Evolutionary conservation across 306 rosid genomes (phyloP).

Genomic region (Geum urbanum): DNA sequence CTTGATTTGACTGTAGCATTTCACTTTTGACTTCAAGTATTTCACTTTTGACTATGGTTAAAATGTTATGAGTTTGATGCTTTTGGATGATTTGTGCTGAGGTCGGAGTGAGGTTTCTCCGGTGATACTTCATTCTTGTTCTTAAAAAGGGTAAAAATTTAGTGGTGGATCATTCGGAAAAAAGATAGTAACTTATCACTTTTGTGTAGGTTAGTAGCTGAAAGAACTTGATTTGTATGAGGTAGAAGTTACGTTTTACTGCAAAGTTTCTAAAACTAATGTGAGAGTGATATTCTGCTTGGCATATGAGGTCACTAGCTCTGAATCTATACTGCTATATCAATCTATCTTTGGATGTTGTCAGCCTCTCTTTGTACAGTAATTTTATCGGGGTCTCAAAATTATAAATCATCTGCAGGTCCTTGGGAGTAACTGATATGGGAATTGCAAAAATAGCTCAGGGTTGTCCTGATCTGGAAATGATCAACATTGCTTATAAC

Average conservation of each 20-base stretch:
- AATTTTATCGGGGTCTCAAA: background rate
- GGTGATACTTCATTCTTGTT: background rate
- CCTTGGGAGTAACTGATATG: constrained; percentile 45
- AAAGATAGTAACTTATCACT: no score
- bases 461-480: constrained; percentile 58
- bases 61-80: constrained; percentile 1
- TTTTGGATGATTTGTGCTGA: background rate
- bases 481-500: constrained; percentile 58
- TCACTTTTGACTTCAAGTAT: background rate
- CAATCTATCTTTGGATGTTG: background rate
- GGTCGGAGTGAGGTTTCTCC: background rate
- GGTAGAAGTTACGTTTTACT: no score
- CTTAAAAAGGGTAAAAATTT: background rate
- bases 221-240: background rate
- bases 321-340: background rate
- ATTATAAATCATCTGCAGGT: constrained; percentile 25
- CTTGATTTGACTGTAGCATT: background rate
- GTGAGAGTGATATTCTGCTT: background rate
- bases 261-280: background rate
- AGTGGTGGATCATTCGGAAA: background rate
- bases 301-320: background rate
- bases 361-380: background rate
- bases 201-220: constrained; percentile 49
- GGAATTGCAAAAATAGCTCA: constrained; percentile 51
- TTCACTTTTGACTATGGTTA: constrained; percentile 1